These are phyloP conservation scores for Naegleria fowleri DNA, from an alignment of 208 protist species.

Conservation along the genomic window DNA sequence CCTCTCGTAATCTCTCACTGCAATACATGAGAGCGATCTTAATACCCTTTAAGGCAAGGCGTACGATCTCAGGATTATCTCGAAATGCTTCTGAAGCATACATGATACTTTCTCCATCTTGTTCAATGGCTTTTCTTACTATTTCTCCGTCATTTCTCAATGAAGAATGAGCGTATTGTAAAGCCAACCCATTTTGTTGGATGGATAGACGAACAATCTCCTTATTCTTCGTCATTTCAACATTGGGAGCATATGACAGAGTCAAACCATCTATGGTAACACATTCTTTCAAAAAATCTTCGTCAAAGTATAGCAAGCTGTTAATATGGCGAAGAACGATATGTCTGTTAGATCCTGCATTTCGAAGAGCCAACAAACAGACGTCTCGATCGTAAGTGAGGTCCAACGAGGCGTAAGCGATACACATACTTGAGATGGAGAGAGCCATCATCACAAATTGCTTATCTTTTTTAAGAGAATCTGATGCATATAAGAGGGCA, in stretches of 20 bases:
- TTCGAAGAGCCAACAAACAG: not conserved
- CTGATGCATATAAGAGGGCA: not conserved
- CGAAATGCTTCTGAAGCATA: not conserved
- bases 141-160: not conserved
- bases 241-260: not conserved
- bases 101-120: not conserved
- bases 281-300: not conserved
- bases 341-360: not conserved
- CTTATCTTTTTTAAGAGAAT: not conserved
- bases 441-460: not conserved
- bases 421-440: not conserved
- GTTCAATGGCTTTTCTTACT: not conserved
- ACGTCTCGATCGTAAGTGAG: not conserved
- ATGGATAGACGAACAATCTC: not conserved
- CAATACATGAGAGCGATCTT: not conserved
- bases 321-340: not conserved
- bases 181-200: not conserved
- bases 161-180: not conserved
- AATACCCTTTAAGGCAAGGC: not conserved
- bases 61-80: not conserved
- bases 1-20: not conserved
- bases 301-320: not conserved
- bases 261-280: not conserved
- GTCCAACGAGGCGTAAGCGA: not conserved
- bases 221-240: not conserved